Percentiles rank a stretch among this genome's conserved stretches.
Conservation (phyloP, 768 basidiomycete species). For the Filobasidium floriforme region DNA sequence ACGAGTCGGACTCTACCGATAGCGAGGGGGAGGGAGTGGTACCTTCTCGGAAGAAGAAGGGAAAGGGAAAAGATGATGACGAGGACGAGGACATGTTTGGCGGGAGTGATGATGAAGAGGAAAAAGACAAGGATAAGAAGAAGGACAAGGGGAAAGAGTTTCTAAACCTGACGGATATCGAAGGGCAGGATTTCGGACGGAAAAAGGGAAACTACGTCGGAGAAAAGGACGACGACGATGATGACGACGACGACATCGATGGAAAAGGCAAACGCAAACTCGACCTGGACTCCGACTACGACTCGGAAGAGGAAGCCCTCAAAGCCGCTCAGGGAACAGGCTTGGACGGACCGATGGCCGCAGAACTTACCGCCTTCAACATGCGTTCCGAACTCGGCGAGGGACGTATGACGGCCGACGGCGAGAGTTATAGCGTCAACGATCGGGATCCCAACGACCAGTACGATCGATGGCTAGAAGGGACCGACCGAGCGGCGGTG, state of each 20-base stretch:
- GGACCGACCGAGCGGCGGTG: conserved; percentile 72
- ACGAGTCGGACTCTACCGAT: conserved; percentile 55
- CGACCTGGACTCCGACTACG: conserved; percentile 48
- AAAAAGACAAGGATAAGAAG: conserved; percentile 42
- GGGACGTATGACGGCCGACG: conserved; percentile 92
- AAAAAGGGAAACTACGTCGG: not conserved
- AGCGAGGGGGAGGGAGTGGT: conserved; percentile 66
- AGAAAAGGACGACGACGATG: conserved; percentile 47
- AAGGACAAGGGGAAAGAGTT: conserved; percentile 55
- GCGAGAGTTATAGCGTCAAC: conserved; percentile 61
- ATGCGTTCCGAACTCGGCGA: conserved; percentile 99
- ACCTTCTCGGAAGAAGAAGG: conserved; percentile 55
- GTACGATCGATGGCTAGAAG: conserved; percentile 95
- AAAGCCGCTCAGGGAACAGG: conserved; percentile 54
- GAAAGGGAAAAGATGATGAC: conserved; percentile 46
- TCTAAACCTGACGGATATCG: conserved; percentile 84
- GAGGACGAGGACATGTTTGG: conserved; percentile 73
- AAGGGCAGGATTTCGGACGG: conserved; percentile 78
- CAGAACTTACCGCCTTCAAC: conserved; percentile 87
- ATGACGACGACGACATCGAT: conserved; percentile 46
- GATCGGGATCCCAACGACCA: conserved; percentile 80
- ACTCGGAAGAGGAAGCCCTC: conserved; percentile 52
- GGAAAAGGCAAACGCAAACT: conserved; percentile 47
- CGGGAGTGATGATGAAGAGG: conserved; percentile 56
- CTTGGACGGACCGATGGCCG: conserved; percentile 63